Evolutionary conservation across 2,329 filamentous ascomycete species (phyloP), one percentile per base, ranked within the genome.

Genomic region (Aspergillus amoenus): DNA sequence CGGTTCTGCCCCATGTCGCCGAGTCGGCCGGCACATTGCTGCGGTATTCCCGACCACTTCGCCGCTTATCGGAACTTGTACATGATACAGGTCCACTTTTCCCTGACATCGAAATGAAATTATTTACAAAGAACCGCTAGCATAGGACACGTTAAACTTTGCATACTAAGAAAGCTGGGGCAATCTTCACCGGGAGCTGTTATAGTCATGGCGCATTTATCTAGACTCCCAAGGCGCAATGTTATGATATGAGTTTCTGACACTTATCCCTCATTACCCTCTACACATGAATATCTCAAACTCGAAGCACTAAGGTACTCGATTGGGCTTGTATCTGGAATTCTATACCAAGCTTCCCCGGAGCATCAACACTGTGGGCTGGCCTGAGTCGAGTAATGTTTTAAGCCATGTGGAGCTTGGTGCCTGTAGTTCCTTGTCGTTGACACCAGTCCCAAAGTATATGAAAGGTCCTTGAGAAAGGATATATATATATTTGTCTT

Each of bases 1-100:
- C 64, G 61, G 57, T 47, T 39, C 42, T 58, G 42, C 53, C 57
- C 39, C 45, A 37, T n/a, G 27, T 22, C 41, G 27, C 61, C 61
- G 58, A 61, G 48, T 58, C 52, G 60, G 59, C 56, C 60, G 63
- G 43, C 63, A 64, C 67, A 66, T 69, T 66, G 64, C 61, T 67
- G 60, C 69, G 70, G 67, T 59, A 49, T 58, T 50, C 50, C 43
- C 52, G 37, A 43, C 59, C 37, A 67, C 65, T 45, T 56, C 40
- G 68, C 70, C 71, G 70, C 51, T 66, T 59, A 50, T 68, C 70
- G 70, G 69, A 62, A 40, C 34, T 46, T 51, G 51, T 61, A 58
- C 57, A n/a, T 30, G 34, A 57, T 48, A 57, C 34, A 43, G 52
- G 55, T 52, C 57, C 62, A 61, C 61, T 61, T 52, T 51, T 55